Base-by-base conservation (phyloP, 2,329 filamentous ascomycete genomes). In the Lachnellula subtilissima region DNA sequence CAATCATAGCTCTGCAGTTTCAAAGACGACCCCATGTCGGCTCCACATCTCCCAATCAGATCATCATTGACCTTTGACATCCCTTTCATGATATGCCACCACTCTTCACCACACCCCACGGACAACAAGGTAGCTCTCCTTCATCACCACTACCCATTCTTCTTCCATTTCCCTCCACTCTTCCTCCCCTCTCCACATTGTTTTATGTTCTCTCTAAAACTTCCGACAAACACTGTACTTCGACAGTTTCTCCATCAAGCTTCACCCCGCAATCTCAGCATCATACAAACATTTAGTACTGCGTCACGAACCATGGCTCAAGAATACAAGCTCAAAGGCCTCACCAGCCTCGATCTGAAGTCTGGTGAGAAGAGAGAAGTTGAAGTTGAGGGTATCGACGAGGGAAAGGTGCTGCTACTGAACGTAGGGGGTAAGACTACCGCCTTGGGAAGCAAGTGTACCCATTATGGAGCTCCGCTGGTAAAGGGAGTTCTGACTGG, bases 391-490 rank as follows among this genome's bases (percentile, higher is more conserved):
- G 94, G 93, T 19, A 79, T 99, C 45, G 86, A 93, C 55, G 85
- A 82, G 39, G 90, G 84, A 60, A 97, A 97, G 73, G 86, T 99
- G 2, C 78, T 99, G 5, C 80, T 99, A 4, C 78, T 94, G 61
- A 95, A 95, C 69, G 79, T 87, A 11, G 85, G 84, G 53, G 88
- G 87, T 64, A 83, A 87, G 64, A 76, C 93, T 15, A 86, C 92
- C 69, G 94, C 92, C 32, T 73, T 95, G 37, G 91, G 89, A 37
- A 77, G 90, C 40, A 94, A 87, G 64, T 99, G 94, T 71, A 88
- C 85, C 9, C 93, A 97, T 74, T 97, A 96, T 70, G 93, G 94
- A 36, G 94, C 93, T 42, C 94, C 94, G 14, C 75, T 99, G 62
- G 84, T 85, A 52, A 91, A 93, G 64, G 94, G 94, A 53, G 86